Base-by-base conservation (phyloP, 2,329 filamentous ascomycete genomes). In the Venturia nashicola region DNA sequence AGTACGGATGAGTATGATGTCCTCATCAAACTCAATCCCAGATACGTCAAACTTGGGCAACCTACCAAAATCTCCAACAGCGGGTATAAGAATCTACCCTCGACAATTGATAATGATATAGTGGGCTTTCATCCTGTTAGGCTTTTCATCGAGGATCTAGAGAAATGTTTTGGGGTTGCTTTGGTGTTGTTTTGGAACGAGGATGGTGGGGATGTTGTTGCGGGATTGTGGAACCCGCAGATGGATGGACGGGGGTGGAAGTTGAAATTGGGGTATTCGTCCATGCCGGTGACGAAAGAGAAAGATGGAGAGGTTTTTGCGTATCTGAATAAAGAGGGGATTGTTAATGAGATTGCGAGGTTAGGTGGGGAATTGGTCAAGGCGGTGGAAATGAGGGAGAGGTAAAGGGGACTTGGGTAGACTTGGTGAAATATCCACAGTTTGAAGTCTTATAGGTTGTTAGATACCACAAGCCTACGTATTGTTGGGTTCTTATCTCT, bases 1-100 rank as follows among this genome's bases (percentile, higher is more conserved):
- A 84, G 87, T 0, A 79, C 90, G 6, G 75, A 76, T 11, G 91
- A 96, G 68, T 99, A 92, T 73, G 91, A 97, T 72, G 87, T 97
- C 67, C 77, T 93, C n/a, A 78, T 99, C 63, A 83, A 87, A 70
- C 78, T 97, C 23, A 82, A 84, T 79, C 36, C 65, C 36, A 60
- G 43, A n/a, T 60, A 39, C 36, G 32, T 12, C 75, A 59, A 57
- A 63, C 14, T 40, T 6, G 42, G 44, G 14, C 42, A 57, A 34
- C 9, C n/a, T 34, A 23, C 39, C 32, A 59, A 44, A 23, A 2
- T 9, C 36, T 16, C 69, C 42, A 71, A 69, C 59, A 75, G 80
- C 0, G 80, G 81, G 39, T 97, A 87, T 80, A 96, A 96, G 76
- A 97, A 97, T 72, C 79, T 97, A 42, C 84, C 88, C 68, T 66